phyloP scores from a whole-genome alignment of 2,329 filamentous ascomycete species.

The Pyrenophora tritici-repentis region DNA sequence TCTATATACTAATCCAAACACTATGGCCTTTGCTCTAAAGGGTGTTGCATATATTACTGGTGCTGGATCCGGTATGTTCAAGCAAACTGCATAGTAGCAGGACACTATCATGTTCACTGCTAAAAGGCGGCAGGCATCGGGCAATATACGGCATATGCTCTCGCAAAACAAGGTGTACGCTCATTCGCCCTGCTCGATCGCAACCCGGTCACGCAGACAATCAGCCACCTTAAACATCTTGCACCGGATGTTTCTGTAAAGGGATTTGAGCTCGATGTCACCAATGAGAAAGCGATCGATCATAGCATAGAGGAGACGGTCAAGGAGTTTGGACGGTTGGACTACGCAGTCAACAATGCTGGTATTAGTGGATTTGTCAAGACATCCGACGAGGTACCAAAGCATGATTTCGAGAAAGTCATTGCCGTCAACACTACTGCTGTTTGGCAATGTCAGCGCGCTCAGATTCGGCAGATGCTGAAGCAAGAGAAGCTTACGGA shows the following conservation, averaged over 20 bases:
- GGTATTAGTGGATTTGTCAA: slow-evolving; percentile 54
- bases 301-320: slow-evolving; percentile 50
- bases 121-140: slow-evolving; percentile 54
- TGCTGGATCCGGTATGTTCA: slow-evolving; percentile 51
- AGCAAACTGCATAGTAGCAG: background rate
- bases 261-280: slow-evolving; percentile 54
- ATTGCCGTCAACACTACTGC: slow-evolving; percentile 61
- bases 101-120: background rate
- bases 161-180: slow-evolving; percentile 56
- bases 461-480: slow-evolving; percentile 58
- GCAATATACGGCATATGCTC: slow-evolving; percentile 52
- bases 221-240: slow-evolving; percentile 41
- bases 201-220: slow-evolving; percentile 44
- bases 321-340: slow-evolving; percentile 57
- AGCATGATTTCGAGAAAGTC: slow-evolving; percentile 57
- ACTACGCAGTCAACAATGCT: slow-evolving; percentile 62
- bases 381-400: slow-evolving; percentile 53
- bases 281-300: slow-evolving; percentile 51
- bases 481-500: slow-evolving; percentile 50
- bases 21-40: slow-evolving; percentile 50
- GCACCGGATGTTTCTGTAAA: slow-evolving; percentile 52
- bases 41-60: slow-evolving; percentile 58
- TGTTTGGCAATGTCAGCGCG: slow-evolving; percentile 62
- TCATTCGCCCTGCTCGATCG: slow-evolving; percentile 56
- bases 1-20: background rate